Evolutionary conservation across 768 basidiomycete genomes (phyloP).

Genomic region (Mycena galopus): DNA sequence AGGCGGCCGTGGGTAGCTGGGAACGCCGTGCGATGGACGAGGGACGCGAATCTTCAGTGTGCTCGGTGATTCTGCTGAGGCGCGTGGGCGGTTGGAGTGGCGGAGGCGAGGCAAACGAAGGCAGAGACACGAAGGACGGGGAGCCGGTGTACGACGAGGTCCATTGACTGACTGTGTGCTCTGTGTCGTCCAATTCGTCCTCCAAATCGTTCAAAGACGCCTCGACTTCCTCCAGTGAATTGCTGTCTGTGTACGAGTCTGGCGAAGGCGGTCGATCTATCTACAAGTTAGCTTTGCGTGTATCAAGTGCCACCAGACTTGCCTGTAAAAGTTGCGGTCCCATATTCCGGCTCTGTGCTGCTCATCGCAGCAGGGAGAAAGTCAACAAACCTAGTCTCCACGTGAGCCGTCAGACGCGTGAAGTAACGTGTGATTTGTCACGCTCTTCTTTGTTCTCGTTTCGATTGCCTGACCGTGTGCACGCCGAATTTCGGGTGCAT

Average conservation of each 20-base stretch:
- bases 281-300: not conserved
- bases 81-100: constrained; percentile 54
- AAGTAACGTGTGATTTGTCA: not conserved
- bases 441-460: too few species aligned
- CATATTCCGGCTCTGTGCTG: constrained; percentile 53
- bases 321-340: constrained; percentile 59
- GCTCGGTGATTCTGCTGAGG: constrained; percentile 84
- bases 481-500: too few species aligned
- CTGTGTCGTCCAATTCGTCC: constrained; percentile 73
- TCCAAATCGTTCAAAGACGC: constrained; percentile 76
- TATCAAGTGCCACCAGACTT: not conserved
- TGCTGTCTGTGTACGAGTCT: constrained; percentile 63
- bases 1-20: constrained; percentile 49
- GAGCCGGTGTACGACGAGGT: constrained; percentile 64
- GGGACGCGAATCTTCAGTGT: constrained; percentile 81
- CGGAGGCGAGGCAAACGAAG: constrained; percentile 53
- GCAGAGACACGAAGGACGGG: constrained; percentile 61
- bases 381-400: constrained; percentile 25
- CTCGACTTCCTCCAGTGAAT: constrained; percentile 81
- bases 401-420: constrained; percentile 24
- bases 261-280: constrained; percentile 20
- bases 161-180: constrained; percentile 77
- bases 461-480: too few species aligned
- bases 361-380: constrained; percentile 27
- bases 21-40: constrained; percentile 50